Evolutionary conservation across 169 alveolate species (phyloP).

Genomic region (Ichthyophthirius multifiliis): DNA sequence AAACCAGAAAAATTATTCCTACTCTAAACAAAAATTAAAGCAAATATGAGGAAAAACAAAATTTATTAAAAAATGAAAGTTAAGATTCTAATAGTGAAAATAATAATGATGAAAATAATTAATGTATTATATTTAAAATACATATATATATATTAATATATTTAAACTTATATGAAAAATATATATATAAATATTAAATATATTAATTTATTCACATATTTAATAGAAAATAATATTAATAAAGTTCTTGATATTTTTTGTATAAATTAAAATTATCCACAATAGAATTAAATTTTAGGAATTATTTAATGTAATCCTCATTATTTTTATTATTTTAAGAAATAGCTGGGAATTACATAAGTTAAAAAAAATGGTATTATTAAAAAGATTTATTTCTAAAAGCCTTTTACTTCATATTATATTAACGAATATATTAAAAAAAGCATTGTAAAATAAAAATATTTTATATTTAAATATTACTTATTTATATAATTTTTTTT

Average conservation of each 20-base stretch:
- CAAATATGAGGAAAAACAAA: no score
- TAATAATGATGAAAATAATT: no score
- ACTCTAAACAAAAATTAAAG: no score
- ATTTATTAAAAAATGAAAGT: no score
- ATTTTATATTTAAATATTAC: not conserved
- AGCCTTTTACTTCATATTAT: constrained; percentile 4
- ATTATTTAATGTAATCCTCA: not conserved
- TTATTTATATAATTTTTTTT: not conserved
- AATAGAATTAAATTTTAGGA: no score
- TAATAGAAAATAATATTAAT: not conserved
- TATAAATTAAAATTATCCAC: no score
- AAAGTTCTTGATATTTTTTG: no score
- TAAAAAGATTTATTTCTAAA: not conserved
- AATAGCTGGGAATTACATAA: not conserved
- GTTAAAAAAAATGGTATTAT: not conserved
- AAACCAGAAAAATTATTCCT: no score
- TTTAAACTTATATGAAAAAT: not conserved
- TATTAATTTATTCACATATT: not conserved
- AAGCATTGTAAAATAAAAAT: not conserved
- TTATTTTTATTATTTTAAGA: not conserved
- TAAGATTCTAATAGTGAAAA: no score
- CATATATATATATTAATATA: not conserved
- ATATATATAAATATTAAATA: not conserved
- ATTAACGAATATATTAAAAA: not conserved
- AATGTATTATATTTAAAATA: no score